Evolutionary conservation across 1,284 basidiomycete species (phyloP).

Genomic region (Pseudozyma sp.): DNA sequence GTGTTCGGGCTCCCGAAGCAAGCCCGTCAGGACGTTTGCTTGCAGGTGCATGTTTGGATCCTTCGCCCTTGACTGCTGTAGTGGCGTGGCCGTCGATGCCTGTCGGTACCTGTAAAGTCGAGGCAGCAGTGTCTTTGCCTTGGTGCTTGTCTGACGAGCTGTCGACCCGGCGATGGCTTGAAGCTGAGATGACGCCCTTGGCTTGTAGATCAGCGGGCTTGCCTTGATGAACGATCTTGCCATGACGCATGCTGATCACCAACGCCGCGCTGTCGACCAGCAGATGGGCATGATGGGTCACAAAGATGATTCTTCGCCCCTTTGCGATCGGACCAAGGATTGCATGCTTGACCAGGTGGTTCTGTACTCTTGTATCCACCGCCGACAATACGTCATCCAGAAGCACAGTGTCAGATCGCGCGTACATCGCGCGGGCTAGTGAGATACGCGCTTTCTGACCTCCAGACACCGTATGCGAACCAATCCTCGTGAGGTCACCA

Average conservation of each 20-base stretch:
- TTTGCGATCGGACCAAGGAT: slow-evolving; percentile 65
- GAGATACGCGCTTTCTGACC: slow-evolving; percentile 64
- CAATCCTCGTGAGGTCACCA: slow-evolving; percentile 62
- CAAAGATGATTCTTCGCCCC: slow-evolving; percentile 77
- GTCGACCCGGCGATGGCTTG: neutral
- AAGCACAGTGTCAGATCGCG: slow-evolving; percentile 55
- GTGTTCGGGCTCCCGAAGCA: slow-evolving; percentile 34
- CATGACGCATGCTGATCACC: slow-evolving; percentile 57
- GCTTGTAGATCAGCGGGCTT: slow-evolving; percentile 18
- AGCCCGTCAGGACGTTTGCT: slow-evolving; percentile 5
- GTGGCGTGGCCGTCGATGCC: neutral
- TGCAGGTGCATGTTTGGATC: neutral
- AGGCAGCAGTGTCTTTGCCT: neutral
- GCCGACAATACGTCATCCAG: slow-evolving; percentile 66
- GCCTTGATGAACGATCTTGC: slow-evolving; percentile 34
- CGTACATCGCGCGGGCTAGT: slow-evolving; percentile 64
- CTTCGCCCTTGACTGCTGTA: neutral
- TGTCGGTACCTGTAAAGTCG: neutral
- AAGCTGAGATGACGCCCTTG: slow-evolving; percentile 4
- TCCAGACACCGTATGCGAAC: slow-evolving; percentile 61
- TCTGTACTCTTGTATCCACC: slow-evolving; percentile 76
- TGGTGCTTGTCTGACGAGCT: neutral
- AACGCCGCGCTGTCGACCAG: slow-evolving; percentile 35
- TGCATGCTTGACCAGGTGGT: slow-evolving; percentile 69
- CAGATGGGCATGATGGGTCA: slow-evolving; percentile 74